phyloP scores from a whole-genome alignment of 371 early-diverging fungal genomes.

The Mucor saturninus region DNA sequence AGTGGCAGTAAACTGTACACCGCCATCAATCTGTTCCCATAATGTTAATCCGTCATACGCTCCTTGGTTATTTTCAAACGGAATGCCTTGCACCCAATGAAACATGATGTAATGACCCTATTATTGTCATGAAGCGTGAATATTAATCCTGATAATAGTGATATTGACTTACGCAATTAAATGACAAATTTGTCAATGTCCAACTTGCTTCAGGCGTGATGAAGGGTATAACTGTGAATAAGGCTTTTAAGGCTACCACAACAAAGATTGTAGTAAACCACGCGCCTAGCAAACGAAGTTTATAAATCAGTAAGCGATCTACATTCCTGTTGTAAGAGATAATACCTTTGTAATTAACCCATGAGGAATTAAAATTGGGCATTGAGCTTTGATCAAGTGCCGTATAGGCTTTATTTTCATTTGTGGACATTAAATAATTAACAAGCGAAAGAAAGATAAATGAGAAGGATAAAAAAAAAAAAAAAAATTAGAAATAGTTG shows the following conservation, averaged over 20 bases:
- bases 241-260: conserved; percentile 78
- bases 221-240: conserved; percentile 87
- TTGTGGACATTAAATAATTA: conserved; percentile 5
- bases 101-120: conserved; percentile 96
- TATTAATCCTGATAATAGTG: background rate
- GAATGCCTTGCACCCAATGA: conserved; percentile 95
- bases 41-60: conserved; percentile 94
- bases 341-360: conserved; percentile 75
- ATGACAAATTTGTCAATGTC: conserved; percentile 93
- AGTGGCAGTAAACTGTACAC: conserved; percentile 95
- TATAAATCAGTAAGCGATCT: background rate
- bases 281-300: conserved; percentile 67
- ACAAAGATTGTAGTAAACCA: conserved; percentile 89
- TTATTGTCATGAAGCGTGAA: background rate
- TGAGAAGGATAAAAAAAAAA: conserved; percentile 5
- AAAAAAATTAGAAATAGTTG: background rate
- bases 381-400: conserved; percentile 68
- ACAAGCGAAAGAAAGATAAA: background rate
- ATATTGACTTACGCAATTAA: conserved; percentile 74
- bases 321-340: background rate
- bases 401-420: conserved; percentile 31
- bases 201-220: conserved; percentile 91
- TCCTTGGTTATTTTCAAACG: conserved; percentile 93
- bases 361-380: conserved; percentile 71
- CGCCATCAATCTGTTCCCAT: conserved; percentile 98